Base-by-base conservation (phyloP, 768 basidiomycete genomes). In the Leccinum disarticulatum region DNA sequence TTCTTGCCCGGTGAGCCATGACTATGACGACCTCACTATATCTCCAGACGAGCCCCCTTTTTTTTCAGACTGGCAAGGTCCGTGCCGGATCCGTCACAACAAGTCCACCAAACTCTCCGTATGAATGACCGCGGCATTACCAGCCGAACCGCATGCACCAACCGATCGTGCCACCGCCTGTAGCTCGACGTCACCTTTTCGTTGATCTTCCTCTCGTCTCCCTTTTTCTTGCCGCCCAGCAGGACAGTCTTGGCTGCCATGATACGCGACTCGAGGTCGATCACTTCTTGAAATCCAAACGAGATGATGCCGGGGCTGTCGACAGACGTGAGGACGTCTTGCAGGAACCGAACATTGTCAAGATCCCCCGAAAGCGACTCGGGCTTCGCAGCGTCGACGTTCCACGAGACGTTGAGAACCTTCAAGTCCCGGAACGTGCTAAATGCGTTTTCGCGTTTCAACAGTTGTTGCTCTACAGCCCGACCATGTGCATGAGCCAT, bases 281-380 rank as follows among this genome's bases (percentile, higher is more conserved):
- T 93, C 41, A 98, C 83, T 75, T 98, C 96, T 73, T 99, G 96
- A 73, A 98, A 90, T 2, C 95, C 95, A 66, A 99, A 96, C 4
- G 87, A 83, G 63, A 99, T 89, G 65, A 98, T 87, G 63, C 98
- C 95, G 3, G 96, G 91, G 11, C 74, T 66, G 13, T 91, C 86
- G 38, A 88, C 86, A 66, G 87, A 90, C 4, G 73, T 78, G 11
- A 98, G 78, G 2, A 83, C 85, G 22, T 93, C 82, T n/a, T 82
- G 77, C n/a, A 99, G 76, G 78, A 98, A 95, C 58, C 79, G 83
- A 58, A 83, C 74, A 70, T 95, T 98, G n/a, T 83, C 85, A 3
- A 80, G 68, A n/a, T 83, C 82, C 22, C 85, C 84, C 0, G 69
- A 72, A 8, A 98, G 79, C 7, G 87, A 77, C 49, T 90, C 88